Percentiles rank a stretch among this genome's conserved stretches.
phyloP scores from a whole-genome alignment of 768 basidiomycete genomes.

The Gymnopilus dilepis region DNA sequence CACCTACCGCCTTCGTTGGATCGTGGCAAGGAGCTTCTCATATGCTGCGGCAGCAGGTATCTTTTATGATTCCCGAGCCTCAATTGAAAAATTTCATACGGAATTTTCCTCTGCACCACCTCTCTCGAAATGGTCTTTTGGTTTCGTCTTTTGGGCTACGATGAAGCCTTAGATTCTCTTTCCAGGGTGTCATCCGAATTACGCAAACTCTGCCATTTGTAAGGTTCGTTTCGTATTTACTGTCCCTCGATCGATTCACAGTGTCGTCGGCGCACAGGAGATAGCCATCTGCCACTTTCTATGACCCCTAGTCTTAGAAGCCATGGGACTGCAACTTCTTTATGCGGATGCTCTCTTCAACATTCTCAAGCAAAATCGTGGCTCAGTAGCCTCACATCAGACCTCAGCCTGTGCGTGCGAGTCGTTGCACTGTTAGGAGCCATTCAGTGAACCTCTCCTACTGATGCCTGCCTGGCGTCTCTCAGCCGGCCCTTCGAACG shows the following conservation, averaged over 20 bases:
- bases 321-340: slow-evolving; percentile 14
- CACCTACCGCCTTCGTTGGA: slow-evolving; percentile 10
- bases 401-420: slow-evolving; percentile 20
- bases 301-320: not conserved
- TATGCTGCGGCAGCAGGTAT: slow-evolving; percentile 11
- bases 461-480: not conserved
- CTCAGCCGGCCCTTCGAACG: not conserved
- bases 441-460: not conserved
- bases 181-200: not conserved
- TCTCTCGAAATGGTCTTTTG: slow-evolving; percentile 3
- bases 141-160: not conserved
- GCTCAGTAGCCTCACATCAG: slow-evolving; percentile 16
- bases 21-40: slow-evolving; percentile 9
- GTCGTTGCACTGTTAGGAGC: slow-evolving; percentile 12
- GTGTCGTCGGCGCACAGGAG: not conserved
- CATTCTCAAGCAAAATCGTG: slow-evolving; percentile 4
- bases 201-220: not conserved
- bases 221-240: not conserved
- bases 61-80: slow-evolving; percentile 15
- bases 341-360: slow-evolving; percentile 12
- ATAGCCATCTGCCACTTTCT: not conserved
- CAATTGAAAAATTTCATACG: slow-evolving; percentile 5
- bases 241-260: not conserved
- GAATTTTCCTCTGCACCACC: not conserved
- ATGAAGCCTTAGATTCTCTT: not conserved